Evolutionary conservation across 768 basidiomycete genomes (phyloP).

Genomic region (Calocybe indica): DNA sequence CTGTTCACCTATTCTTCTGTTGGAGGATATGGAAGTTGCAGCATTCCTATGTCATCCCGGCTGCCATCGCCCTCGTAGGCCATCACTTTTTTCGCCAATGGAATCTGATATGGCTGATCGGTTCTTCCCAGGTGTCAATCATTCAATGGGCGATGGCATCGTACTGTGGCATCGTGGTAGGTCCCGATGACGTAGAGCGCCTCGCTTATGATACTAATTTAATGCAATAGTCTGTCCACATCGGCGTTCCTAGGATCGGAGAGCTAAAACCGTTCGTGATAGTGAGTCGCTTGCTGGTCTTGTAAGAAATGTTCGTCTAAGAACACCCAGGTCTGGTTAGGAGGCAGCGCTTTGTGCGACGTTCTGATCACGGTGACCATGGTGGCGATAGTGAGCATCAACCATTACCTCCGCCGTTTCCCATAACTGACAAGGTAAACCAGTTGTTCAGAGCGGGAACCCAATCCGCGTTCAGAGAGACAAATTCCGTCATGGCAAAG

Average conservation of each 20-base stretch:
- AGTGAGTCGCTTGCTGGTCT: background rate
- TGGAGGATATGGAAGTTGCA: conserved; percentile 17
- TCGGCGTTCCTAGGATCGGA: conserved; percentile 2
- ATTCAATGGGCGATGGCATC: conserved; percentile 6
- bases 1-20: conserved; percentile 14
- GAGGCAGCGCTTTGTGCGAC: conserved; percentile 16
- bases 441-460: conserved; percentile 7
- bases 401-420: background rate
- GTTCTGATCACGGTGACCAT: conserved; percentile 18
- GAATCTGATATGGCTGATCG: background rate
- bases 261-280: conserved; percentile 9
- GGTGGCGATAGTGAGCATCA: conserved; percentile 16
- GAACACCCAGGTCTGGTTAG: conserved; percentile 16
- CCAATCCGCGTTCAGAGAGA: conserved; percentile 3
- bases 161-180: conserved; percentile 7
- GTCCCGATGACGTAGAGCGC: background rate
- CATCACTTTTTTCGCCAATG: background rate
- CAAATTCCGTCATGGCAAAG: conserved; percentile 3
- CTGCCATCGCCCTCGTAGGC: conserved; percentile 4
- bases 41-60: conserved; percentile 5
- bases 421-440: background rate
- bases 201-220: background rate
- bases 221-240: conserved; percentile 1
- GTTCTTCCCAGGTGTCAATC: conserved; percentile 3
- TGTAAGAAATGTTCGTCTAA: background rate